Percentiles rank a stretch among this genome's conserved stretches.
Conservation (phyloP, 23 red algal genomes). For the Agarophyton chilense region DNA sequence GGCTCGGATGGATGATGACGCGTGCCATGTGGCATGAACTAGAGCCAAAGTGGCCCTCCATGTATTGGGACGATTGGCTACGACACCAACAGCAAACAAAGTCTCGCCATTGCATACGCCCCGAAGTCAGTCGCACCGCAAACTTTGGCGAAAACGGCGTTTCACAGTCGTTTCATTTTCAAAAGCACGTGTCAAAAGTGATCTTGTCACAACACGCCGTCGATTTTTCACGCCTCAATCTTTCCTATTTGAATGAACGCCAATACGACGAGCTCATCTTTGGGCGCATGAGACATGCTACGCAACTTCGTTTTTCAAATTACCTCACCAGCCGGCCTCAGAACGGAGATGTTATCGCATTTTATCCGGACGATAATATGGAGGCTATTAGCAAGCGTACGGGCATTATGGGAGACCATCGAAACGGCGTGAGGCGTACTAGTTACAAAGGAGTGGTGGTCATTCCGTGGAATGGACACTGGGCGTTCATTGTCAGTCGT, state of each 20-base stretch:
- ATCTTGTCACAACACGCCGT: slow-evolving; percentile 11
- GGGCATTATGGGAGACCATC: too few species aligned
- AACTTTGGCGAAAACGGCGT: slow-evolving; percentile 73
- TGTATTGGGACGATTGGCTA: slow-evolving; percentile 84
- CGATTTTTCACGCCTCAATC: slow-evolving; percentile 31
- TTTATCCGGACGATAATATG: too few species aligned
- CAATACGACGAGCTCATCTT: slow-evolving; percentile 50
- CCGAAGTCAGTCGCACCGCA: slow-evolving; percentile 65
- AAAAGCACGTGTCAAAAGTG: too few species aligned
- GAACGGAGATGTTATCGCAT: slow-evolving; percentile 52
- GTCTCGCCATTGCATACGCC: slow-evolving; percentile 66
- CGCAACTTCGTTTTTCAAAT: slow-evolving; percentile 56
- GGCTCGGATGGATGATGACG: too few species aligned
- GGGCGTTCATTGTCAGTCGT: slow-evolving; percentile 65
- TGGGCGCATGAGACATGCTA: slow-evolving; percentile 47
- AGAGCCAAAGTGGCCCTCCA: slow-evolving; percentile 50
- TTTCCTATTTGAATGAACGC: slow-evolving; percentile 37
- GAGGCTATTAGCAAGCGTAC: too few species aligned
- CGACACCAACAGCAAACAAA: slow-evolving; percentile 30
- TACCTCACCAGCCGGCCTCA: slow-evolving; percentile 45
- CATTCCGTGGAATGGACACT: slow-evolving; percentile 68
- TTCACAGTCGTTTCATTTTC: slow-evolving; percentile 53
- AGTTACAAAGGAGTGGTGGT: slow-evolving; percentile 71
- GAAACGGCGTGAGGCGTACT: too few species aligned
- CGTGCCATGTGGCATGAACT: too few species aligned